Evolutionary conservation across 2,329 filamentous ascomycete species (phyloP).

Genomic region (Hypocrella siamensis): DNA sequence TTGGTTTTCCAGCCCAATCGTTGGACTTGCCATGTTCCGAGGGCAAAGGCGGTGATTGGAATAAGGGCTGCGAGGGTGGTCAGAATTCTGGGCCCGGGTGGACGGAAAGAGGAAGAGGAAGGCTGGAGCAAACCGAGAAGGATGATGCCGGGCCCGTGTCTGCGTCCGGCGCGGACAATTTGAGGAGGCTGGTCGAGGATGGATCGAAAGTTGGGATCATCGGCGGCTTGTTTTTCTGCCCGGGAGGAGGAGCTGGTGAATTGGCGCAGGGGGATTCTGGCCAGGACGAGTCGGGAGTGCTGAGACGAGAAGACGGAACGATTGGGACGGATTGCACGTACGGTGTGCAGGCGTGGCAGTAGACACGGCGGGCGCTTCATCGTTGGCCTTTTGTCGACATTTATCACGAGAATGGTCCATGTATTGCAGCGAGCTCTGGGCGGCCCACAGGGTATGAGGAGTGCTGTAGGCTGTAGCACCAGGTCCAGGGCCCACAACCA

Average conservation of each 20-base stretch:
- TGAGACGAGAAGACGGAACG: too few relatives aligned
- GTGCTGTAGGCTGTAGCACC: too few relatives aligned
- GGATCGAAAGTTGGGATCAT: conserved; percentile 68
- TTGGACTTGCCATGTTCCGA: conserved; percentile 93
- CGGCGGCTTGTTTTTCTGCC: conserved; percentile 36
- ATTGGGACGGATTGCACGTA: too few relatives aligned
- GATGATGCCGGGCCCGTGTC: conserved; percentile 66
- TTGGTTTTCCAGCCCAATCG: conserved; percentile 89
- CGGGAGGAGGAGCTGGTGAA: conserved; percentile 1
- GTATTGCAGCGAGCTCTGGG: too few relatives aligned
- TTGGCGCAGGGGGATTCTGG: not conserved
- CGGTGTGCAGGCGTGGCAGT: too few relatives aligned
- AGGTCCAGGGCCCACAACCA: too few relatives aligned
- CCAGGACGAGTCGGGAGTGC: not conserved
- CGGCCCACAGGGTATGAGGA: too few relatives aligned
- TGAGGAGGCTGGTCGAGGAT: conserved; percentile 74
- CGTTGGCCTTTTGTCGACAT: too few relatives aligned
- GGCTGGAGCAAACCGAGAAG: conserved; percentile 39
- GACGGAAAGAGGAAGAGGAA: not conserved
- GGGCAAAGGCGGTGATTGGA: conserved; percentile 73
- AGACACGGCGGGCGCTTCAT: too few relatives aligned
- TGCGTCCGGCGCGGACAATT: conserved; percentile 58
- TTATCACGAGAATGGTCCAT: too few relatives aligned
- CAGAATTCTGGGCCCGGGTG: not conserved
- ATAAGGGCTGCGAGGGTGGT: conserved; percentile 46